A percentile compares a stretch with the other conserved stretches of the same genome.
These are phyloP conservation scores for Plenodomus tracheiphilus DNA, from an alignment of 2,329 filamentous ascomycete species.

Conservation along the genomic window DNA sequence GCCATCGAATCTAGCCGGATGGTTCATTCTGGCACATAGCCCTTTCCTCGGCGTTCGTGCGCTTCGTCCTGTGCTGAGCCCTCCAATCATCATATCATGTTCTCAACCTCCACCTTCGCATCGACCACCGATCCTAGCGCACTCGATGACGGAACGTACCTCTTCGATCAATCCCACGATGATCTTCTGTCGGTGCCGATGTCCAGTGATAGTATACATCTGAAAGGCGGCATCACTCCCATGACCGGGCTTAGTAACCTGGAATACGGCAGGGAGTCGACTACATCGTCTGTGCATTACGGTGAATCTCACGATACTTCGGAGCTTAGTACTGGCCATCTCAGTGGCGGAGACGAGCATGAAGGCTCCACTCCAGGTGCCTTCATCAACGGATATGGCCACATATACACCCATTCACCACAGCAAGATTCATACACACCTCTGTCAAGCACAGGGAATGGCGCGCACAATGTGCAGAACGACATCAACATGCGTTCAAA, in stretches of 20 bases:
- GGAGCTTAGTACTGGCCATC: constrained; percentile 38
- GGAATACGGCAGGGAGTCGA: constrained; percentile 45
- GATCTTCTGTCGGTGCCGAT: constrained; percentile 38
- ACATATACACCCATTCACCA: constrained; percentile 34
- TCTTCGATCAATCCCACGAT: constrained; percentile 39
- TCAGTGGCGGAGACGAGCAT: constrained; percentile 35
- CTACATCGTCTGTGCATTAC: constrained; percentile 45
- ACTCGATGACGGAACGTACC: constrained; percentile 40
- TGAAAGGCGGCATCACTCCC: constrained; percentile 37
- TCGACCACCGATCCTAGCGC: constrained; percentile 37
- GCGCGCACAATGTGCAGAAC: constrained; percentile 10
- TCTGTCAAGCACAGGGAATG: constrained; percentile 22
- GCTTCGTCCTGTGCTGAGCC: not conserved
- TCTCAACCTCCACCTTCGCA: constrained; percentile 40
- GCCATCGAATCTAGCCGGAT: constrained; percentile 20
- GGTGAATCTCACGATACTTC: constrained; percentile 43
- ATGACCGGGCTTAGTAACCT: constrained; percentile 42
- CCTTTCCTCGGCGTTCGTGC: constrained; percentile 25
- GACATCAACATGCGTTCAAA: constrained; percentile 11
- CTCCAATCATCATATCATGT: constrained; percentile 23
- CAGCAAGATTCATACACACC: constrained; percentile 32
- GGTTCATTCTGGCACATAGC: constrained; percentile 25
- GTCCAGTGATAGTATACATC: constrained; percentile 36
- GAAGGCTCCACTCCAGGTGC: constrained; percentile 36
- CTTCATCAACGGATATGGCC: constrained; percentile 30